Evolutionary conservation across 345 rosid genomes (phyloP).

Genomic region (Gossypium australe): DNA sequence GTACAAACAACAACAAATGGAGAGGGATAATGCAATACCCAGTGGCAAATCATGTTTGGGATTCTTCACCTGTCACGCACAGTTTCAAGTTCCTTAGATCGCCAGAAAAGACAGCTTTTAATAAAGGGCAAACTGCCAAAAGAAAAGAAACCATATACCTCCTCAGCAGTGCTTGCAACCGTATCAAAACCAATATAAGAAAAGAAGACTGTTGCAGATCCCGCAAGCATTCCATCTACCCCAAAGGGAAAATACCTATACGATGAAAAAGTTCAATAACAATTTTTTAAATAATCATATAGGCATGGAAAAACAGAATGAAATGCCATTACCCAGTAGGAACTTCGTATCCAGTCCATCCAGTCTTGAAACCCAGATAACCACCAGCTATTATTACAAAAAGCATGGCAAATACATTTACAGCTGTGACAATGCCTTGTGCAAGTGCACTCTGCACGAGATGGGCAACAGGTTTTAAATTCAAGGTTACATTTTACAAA

Average conservation of each 20-base stretch:
- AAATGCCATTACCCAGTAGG: slow-evolving; percentile 63
- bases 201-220: slow-evolving; percentile 94
- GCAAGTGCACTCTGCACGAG: slow-evolving; percentile 71
- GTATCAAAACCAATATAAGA: slow-evolving; percentile 95
- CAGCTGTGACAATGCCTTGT: slow-evolving; percentile 70
- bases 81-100: slow-evolving; percentile 13
- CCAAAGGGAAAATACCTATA: slow-evolving; percentile 85
- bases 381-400: slow-evolving; percentile 79
- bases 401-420: slow-evolving; percentile 74
- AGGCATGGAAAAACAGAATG: not conserved
- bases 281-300: slow-evolving; percentile 2
- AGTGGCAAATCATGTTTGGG: slow-evolving; percentile 94
- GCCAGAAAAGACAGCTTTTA: slow-evolving; percentile 8
- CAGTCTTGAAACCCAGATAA: slow-evolving; percentile 85
- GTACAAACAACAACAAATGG: slow-evolving; percentile 79
- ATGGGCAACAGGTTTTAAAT: not conserved
- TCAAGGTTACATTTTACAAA: not conserved
- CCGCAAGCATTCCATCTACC: slow-evolving; percentile 93
- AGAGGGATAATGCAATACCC: slow-evolving; percentile 81
- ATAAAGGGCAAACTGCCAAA: not conserved
- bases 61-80: slow-evolving; percentile 65
- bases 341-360: slow-evolving; percentile 91
- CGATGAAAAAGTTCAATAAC: not conserved
- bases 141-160: slow-evolving; percentile 35
- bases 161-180: slow-evolving; percentile 98